Evolutionary conservation across 2,329 filamentous ascomycete species (phyloP).

Genomic region (Eutypa lata): DNA sequence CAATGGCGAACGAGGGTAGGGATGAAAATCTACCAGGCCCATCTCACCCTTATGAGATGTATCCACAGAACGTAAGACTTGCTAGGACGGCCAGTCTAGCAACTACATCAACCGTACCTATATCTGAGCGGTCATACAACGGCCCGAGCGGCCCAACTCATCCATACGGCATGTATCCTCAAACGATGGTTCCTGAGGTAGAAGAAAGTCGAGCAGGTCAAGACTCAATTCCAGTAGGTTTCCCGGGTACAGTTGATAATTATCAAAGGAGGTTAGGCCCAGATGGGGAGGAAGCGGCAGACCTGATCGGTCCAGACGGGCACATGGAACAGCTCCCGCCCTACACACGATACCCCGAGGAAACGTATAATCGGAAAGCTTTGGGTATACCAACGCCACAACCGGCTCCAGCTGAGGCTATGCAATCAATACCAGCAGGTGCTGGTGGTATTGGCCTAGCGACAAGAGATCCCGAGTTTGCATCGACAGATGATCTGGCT

Average conservation of each 20-base stretch:
- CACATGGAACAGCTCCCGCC: constrained; percentile 90
- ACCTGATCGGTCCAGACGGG: constrained; percentile 82
- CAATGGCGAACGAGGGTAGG: constrained; percentile 53
- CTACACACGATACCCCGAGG: constrained; percentile 85
- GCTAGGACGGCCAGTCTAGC: constrained; percentile 59
- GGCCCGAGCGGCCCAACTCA: constrained; percentile 70
- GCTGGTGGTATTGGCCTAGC: constrained; percentile 60
- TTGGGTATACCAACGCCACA: constrained; percentile 26
- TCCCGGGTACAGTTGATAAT: constrained; percentile 61
- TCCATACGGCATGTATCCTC: constrained; percentile 82
- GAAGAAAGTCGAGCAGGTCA: constrained; percentile 35
- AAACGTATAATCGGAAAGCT: constrained; percentile 57
- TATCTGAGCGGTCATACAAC: constrained; percentile 55
- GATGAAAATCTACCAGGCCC: constrained; percentile 70
- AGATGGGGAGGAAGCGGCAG: constrained; percentile 81
- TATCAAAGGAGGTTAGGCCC: constrained; percentile 74
- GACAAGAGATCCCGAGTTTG: constrained; percentile 60
- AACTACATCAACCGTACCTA: constrained; percentile 66
- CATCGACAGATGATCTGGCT: constrained; percentile 53
- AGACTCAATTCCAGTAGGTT: constrained; percentile 65
- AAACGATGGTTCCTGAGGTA: constrained; percentile 63
- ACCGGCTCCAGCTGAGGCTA: constrained; percentile 2
- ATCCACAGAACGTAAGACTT: constrained; percentile 64
- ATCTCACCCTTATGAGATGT: constrained; percentile 83
- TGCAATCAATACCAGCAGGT: constrained; percentile 35